Conservation (phyloP, 768 basidiomycete species). For the Pleurotus cornucopiae region DNA sequence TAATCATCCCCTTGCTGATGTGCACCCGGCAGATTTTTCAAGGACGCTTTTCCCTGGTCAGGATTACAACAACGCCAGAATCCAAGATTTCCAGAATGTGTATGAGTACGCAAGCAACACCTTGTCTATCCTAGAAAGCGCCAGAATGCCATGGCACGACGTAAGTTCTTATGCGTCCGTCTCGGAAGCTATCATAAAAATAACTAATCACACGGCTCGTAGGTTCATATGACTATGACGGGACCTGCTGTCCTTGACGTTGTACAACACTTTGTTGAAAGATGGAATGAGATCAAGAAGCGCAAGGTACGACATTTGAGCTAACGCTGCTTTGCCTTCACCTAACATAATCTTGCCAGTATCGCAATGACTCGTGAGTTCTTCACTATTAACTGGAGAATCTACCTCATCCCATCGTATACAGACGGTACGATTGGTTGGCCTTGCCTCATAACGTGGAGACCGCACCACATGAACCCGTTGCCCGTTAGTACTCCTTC, state of each 20-base stretch:
- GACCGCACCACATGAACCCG: conserved; percentile 60
- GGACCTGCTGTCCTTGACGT: conserved; percentile 88
- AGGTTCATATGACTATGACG: conserved; percentile 81
- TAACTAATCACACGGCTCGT: conserved; percentile 5
- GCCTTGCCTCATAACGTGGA: conserved; percentile 73
- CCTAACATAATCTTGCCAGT: conserved; percentile 21
- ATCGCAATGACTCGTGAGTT: conserved; percentile 45
- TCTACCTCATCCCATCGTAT: conserved; percentile 4
- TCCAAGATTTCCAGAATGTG: conserved; percentile 83
- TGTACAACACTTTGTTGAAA: conserved; percentile 87
- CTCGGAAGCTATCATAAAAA: conserved; percentile 19
- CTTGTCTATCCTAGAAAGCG: conserved; percentile 61
- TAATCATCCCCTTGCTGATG: conserved; percentile 86
- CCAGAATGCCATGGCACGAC: conserved; percentile 96
- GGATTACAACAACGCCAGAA: conserved; percentile 89
- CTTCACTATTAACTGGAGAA: not conserved
- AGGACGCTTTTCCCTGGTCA: conserved; percentile 88
- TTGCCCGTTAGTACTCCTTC: conserved; percentile 38
- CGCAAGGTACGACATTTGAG: conserved; percentile 47
- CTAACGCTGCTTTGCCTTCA: conserved; percentile 6
- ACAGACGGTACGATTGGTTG: conserved; percentile 60
- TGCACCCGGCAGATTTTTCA: conserved; percentile 81
- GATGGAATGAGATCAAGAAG: conserved; percentile 89
- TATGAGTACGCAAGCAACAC: conserved; percentile 69
- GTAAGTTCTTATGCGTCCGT: conserved; percentile 26